phyloP scores from a whole-genome alignment of 768 basidiomycete species.

The Boletus coccyginus region DNA sequence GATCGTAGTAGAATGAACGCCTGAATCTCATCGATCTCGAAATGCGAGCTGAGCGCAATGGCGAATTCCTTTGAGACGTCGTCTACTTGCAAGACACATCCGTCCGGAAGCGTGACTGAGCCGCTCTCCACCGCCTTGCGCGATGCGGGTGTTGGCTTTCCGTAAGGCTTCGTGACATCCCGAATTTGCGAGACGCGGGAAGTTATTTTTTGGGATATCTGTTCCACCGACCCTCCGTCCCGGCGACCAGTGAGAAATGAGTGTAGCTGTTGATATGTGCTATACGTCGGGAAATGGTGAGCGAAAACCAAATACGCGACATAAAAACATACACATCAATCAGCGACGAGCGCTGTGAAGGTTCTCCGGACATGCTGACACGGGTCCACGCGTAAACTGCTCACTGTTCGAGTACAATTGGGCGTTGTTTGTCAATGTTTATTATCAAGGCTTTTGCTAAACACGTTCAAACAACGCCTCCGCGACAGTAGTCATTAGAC shows the following conservation, averaged over 20 bases:
- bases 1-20: slow-evolving; percentile 72
- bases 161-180: slow-evolving; percentile 62
- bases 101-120: slow-evolving; percentile 66
- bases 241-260: slow-evolving; percentile 54
- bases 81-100: slow-evolving; percentile 58
- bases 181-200: slow-evolving; percentile 57
- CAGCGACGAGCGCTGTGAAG: slow-evolving; percentile 63
- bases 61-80: slow-evolving; percentile 69
- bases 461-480: slow-evolving; percentile 16
- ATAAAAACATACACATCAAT: slow-evolving; percentile 55
- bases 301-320: neutral
- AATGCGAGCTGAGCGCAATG: slow-evolving; percentile 65
- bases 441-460: slow-evolving; percentile 23
- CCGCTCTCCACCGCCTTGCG: slow-evolving; percentile 64
- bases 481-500: too few species aligned
- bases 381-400: neutral
- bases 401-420: slow-evolving; percentile 3
- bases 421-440: slow-evolving; percentile 23
- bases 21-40: slow-evolving; percentile 80
- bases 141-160: slow-evolving; percentile 65
- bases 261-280: slow-evolving; percentile 67
- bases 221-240: slow-evolving; percentile 57
- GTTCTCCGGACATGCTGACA: slow-evolving; percentile 40
- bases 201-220: slow-evolving; percentile 55
- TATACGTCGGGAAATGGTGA: slow-evolving; percentile 23